These are phyloP conservation scores for Collybia sordida DNA, from an alignment of 768 basidiomycete genomes.

Conservation along the genomic window DNA sequence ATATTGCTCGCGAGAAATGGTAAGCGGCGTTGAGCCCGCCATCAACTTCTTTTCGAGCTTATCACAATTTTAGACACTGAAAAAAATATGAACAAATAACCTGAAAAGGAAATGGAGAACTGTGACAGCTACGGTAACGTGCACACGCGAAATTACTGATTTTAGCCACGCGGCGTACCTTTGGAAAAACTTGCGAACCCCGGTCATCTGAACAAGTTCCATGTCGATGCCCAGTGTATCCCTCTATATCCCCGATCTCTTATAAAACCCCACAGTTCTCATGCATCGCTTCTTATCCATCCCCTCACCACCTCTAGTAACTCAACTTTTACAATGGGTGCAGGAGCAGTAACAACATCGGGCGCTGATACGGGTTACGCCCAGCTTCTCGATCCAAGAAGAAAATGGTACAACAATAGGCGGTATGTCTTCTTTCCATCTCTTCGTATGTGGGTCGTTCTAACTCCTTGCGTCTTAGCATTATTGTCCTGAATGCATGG, in stretches of 20 bases:
- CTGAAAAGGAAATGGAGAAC: slow-evolving; percentile 8
- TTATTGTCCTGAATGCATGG: slow-evolving; percentile 68
- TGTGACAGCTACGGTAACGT: background rate
- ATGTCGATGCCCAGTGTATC: slow-evolving; percentile 14
- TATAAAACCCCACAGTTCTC: slow-evolving; percentile 32
- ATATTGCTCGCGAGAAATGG: background rate
- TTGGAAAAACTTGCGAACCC: slow-evolving; percentile 34
- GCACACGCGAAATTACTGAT: slow-evolving; percentile 7
- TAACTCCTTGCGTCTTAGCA: slow-evolving; percentile 28
- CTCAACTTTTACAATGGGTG: slow-evolving; percentile 48
- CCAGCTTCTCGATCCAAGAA: slow-evolving; percentile 61
- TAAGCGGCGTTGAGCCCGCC: background rate
- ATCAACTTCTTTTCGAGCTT: background rate
- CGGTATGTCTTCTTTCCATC: slow-evolving; percentile 34
- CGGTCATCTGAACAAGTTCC: slow-evolving; percentile 31
- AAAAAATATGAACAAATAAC: slow-evolving; percentile 3
- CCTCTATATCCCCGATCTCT: slow-evolving; percentile 6
- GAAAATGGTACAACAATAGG: slow-evolving; percentile 78
- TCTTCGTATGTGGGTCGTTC: background rate
- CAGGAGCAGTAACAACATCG: slow-evolving; percentile 41
- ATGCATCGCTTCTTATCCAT: slow-evolving; percentile 26
- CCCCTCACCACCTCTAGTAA: slow-evolving; percentile 23
- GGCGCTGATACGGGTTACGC: slow-evolving; percentile 36
- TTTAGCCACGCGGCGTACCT: slow-evolving; percentile 34
- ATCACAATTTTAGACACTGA: background rate